These are phyloP conservation scores for Cyclotella atomus DNA, from an alignment of 108 stramenopile species.

Conservation along the genomic window DNA sequence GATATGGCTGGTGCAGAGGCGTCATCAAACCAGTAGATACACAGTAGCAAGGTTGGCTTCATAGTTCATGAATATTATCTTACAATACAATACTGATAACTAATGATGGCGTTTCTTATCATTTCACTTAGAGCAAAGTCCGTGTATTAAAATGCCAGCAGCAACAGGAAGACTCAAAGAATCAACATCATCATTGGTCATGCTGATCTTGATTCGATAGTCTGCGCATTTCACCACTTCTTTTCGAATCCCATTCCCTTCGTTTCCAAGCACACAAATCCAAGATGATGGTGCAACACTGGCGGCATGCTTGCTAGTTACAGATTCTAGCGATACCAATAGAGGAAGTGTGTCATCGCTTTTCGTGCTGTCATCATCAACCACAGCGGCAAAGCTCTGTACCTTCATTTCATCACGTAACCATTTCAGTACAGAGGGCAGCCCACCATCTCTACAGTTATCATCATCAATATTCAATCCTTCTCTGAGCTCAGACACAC, in stretches of 20 bases:
- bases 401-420: slow-evolving; percentile 36
- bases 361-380: slow-evolving; percentile 48
- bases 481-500: slow-evolving; percentile 52
- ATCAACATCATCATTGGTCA: slow-evolving; percentile 69
- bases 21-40: not conserved
- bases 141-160: slow-evolving; percentile 75
- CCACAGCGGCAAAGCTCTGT: slow-evolving; percentile 67
- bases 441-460: slow-evolving; percentile 9
- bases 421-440: slow-evolving; percentile 42
- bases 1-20: slow-evolving; percentile 12
- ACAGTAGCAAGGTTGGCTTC: not conserved
- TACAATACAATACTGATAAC: too few species aligned
- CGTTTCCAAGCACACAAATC: slow-evolving; percentile 81
- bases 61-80: too few species aligned
- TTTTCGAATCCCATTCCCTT: slow-evolving; percentile 69
- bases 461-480: slow-evolving; percentile 17
- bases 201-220: slow-evolving; percentile 57
- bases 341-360: slow-evolving; percentile 18
- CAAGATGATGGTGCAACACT: too few species aligned
- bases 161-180: slow-evolving; percentile 74
- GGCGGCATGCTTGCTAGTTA: not conserved
- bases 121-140: slow-evolving; percentile 28
- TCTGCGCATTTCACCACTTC: slow-evolving; percentile 56
- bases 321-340: slow-evolving; percentile 36
- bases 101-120: not conserved